Percentiles rank a stretch among this genome's conserved stretches.
phyloP scores from a whole-genome alignment of 1,284 basidiomycete genomes.

The Ustilago nuda region DNA sequence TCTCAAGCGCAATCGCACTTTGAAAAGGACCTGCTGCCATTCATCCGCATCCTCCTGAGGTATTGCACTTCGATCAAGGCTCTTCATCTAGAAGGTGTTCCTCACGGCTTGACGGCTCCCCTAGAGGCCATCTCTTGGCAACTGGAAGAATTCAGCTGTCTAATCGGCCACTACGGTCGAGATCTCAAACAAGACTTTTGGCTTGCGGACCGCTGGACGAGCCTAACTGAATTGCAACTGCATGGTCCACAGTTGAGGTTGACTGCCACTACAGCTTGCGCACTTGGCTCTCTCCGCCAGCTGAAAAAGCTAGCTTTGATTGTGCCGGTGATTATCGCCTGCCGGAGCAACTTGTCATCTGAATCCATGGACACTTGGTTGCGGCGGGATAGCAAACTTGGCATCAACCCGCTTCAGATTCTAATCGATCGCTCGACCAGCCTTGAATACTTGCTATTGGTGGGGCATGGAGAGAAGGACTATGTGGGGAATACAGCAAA shows the following conservation, averaged over 20 bases:
- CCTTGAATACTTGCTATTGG: slow-evolving; percentile 26
- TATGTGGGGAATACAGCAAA: slow-evolving; percentile 30
- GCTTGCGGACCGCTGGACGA: slow-evolving; percentile 16
- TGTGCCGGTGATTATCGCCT: slow-evolving; percentile 27
- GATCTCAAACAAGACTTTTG: slow-evolving; percentile 36
- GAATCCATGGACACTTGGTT: neutral
- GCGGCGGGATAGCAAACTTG: slow-evolving; percentile 1
- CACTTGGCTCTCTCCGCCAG: slow-evolving; percentile 11
- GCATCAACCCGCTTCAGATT: slow-evolving; percentile 35
- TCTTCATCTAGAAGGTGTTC: slow-evolving; percentile 32
- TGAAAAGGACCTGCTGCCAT: slow-evolving; percentile 17
- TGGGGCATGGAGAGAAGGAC: slow-evolving; percentile 33
- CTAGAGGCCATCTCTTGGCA: neutral
- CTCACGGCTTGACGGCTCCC: slow-evolving; percentile 5
- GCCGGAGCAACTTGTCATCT: neutral
- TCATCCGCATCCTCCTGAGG: slow-evolving; percentile 17
- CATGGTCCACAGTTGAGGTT: slow-evolving; percentile 37
- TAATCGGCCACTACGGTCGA: slow-evolving; percentile 32
- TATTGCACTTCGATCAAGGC: slow-evolving; percentile 10
- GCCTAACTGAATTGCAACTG: slow-evolving; percentile 27
- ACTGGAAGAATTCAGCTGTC: slow-evolving; percentile 15
- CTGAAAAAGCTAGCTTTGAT: slow-evolving; percentile 26
- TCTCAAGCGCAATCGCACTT: slow-evolving; percentile 37
- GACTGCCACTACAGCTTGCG: slow-evolving; percentile 3
- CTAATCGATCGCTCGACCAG: slow-evolving; percentile 17